These are phyloP conservation scores for Ophiognomonia clavigignenti-juglandacearum DNA, from an alignment of 2,329 filamentous ascomycete species.

Conservation along the genomic window DNA sequence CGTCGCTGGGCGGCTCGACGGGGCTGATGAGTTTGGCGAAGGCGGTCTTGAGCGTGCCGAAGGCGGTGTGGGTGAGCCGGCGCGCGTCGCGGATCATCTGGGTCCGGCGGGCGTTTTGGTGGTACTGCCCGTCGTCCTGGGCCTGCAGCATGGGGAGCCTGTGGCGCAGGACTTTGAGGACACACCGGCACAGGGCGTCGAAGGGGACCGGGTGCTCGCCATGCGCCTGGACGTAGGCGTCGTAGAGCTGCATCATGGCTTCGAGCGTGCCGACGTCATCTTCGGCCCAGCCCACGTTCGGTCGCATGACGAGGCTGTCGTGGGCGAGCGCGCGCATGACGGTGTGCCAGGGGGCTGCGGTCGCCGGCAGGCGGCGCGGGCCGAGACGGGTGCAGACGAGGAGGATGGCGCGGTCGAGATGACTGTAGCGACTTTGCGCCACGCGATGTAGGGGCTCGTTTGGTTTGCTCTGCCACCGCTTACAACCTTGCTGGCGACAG, in stretches of 20 bases:
- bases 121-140: too few species aligned
- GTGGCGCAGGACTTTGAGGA: slow-evolving; percentile 25
- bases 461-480: slow-evolving; percentile 5
- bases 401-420: slow-evolving; percentile 30
- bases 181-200: slow-evolving; percentile 29
- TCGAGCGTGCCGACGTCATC: slow-evolving; percentile 26
- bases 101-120: too few species aligned
- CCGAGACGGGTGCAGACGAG: slow-evolving; percentile 26
- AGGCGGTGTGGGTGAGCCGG: background rate
- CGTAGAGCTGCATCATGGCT: slow-evolving; percentile 27
- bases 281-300: slow-evolving; percentile 17
- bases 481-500: slow-evolving; percentile 23
- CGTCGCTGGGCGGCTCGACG: slow-evolving; percentile 19
- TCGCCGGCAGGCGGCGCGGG: slow-evolving; percentile 6
- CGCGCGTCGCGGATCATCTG: too few species aligned
- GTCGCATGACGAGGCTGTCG: slow-evolving; percentile 26
- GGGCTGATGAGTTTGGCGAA: slow-evolving; percentile 24
- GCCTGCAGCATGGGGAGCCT: background rate
- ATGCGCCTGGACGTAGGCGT: slow-evolving; percentile 22
- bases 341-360: slow-evolving; percentile 34
- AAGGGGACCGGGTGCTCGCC: slow-evolving; percentile 32
- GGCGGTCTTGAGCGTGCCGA: slow-evolving; percentile 11
- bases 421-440: background rate
- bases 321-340: slow-evolving; percentile 35
- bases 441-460: background rate